These are phyloP conservation scores for Trichoderma sp. DNA, from an alignment of 2,329 filamentous ascomycete genomes.

Conservation along the genomic window DNA sequence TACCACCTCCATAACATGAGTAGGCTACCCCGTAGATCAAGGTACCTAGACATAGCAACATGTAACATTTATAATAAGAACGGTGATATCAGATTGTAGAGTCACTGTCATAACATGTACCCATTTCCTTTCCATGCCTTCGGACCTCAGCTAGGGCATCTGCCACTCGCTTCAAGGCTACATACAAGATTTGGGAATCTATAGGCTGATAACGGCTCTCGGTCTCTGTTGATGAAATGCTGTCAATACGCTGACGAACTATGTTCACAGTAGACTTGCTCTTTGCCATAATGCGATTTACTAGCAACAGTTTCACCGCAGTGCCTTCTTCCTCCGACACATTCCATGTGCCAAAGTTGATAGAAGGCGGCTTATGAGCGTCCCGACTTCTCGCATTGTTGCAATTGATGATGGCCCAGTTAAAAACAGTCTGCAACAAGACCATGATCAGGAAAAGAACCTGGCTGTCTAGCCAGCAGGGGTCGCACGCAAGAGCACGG, in stretches of 20 bases:
- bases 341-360: not conserved
- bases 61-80: not conserved
- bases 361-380: not conserved
- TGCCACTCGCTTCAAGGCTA: not conserved
- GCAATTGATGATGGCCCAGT: not conserved
- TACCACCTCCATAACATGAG: not conserved
- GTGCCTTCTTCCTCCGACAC: not conserved
- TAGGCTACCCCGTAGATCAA: not conserved
- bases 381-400: not conserved
- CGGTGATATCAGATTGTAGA: not conserved
- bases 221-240: not conserved
- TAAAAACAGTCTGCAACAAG: not conserved
- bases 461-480: not conserved
- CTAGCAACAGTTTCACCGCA: not conserved
- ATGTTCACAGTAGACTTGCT: not conserved
- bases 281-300: not conserved
- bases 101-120: not conserved
- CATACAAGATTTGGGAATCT: not conserved
- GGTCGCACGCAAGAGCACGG: not conserved
- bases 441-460: not conserved
- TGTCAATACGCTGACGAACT: not conserved
- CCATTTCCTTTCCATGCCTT: not conserved
- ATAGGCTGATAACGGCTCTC: not conserved
- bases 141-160: not conserved
- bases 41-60: not conserved